Conservation (phyloP, 768 basidiomycete species). For the Coprinopsis sp. region DNA sequence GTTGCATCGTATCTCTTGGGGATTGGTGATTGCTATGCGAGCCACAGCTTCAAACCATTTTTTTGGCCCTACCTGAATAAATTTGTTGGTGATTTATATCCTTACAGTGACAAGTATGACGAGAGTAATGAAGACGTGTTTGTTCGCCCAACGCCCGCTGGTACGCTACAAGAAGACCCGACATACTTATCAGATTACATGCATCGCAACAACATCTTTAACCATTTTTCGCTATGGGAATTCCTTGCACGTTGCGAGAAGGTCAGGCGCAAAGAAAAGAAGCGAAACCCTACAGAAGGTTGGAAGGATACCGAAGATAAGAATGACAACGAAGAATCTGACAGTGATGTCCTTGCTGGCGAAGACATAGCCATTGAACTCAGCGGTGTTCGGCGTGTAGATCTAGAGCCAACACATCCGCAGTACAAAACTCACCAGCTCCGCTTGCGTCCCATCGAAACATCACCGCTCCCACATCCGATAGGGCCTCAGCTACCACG, state of each 20-base stretch:
- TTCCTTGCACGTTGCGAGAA: constrained; percentile 21
- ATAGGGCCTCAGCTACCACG: constrained; percentile 33
- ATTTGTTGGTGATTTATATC: constrained; percentile 13
- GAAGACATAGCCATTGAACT: neutral
- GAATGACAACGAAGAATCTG: neutral
- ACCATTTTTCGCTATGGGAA: constrained; percentile 25
- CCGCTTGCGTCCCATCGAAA: constrained; percentile 1
- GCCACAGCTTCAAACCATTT: constrained; percentile 28
- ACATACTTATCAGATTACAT: constrained; percentile 21
- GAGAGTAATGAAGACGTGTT: neutral
- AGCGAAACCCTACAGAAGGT: neutral
- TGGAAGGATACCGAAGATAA: constrained; percentile 1
- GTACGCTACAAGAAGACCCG: neutral
- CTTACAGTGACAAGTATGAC: neutral
- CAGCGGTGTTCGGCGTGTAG: neutral
- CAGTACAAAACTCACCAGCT: constrained; percentile 18
- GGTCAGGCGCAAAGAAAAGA: constrained; percentile 2
- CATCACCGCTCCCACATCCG: constrained; percentile 19
- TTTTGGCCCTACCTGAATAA: constrained; percentile 33
- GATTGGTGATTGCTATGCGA: constrained; percentile 32
- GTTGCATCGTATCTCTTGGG: constrained; percentile 31
- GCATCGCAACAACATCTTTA: constrained; percentile 12
- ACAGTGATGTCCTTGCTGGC: neutral
- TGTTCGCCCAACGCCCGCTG: no score
- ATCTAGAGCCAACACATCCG: constrained; percentile 11